Base-by-base conservation (phyloP, 2,329 filamentous ascomycete species). In the Pestalotiopsis fici region DNA sequence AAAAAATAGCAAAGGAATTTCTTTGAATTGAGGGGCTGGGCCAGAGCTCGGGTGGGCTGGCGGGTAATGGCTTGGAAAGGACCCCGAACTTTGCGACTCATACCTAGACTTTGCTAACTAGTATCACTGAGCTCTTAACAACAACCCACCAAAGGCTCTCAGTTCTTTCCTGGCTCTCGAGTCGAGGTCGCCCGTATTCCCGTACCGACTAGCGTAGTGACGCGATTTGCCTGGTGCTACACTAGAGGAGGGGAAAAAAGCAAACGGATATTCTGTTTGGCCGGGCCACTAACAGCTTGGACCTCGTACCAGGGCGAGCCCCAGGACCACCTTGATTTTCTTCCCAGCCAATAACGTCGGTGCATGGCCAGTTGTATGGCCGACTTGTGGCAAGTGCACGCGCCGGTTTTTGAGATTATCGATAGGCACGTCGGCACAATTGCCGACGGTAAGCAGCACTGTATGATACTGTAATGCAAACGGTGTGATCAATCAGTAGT, bases 21-120 rank as follows among this genome's bases (percentile, higher is more conserved):
- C 54, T 65, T 50, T 55, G 54, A 65, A 35, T 28, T 23, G 63
- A 65, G 63, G 50, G 63, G 63, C 63, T 65, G 63, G 63, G 57
- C 57, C n/a, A n/a, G 43, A 50, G 43, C 55, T 57, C 27, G 23
- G 55, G 55, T 27, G 55, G 55, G 55, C 55, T 57, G 23, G 55
- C 23, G 23, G 43, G 43, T 50, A 50, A 9, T 59, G 25, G 57
- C 23, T 25, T 35, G 27, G 57, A 21, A 27, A 59, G 9, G 31
- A 35, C n/a, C 57, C 57, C 57, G 57, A 59, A 31, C 57, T 59
- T 50, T 37, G 15, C 55, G 23, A 57, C 55, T 27, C 55, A 57
- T 13, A 54, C 47, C 7, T 23, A 28, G 4, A 57, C 50, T 55
- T 4, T 57, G 55, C 15, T 3, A 18, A 7, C 18, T 9, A 50